phyloP scores from a whole-genome alignment of 768 basidiomycete genomes.

The Lactarius deliciosus region DNA sequence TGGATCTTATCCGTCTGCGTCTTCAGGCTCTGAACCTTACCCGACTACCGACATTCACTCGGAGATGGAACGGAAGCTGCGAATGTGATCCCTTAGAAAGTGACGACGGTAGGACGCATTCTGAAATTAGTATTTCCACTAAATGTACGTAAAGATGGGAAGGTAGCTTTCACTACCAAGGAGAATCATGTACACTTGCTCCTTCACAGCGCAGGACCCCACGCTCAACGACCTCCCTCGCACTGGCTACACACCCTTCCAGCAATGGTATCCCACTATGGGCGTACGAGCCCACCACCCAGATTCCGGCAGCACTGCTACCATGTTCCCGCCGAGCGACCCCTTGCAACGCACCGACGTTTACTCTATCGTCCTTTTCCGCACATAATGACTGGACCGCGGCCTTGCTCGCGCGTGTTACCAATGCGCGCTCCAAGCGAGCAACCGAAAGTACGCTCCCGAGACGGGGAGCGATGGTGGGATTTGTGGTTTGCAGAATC shows the following conservation, averaged over 20 bases:
- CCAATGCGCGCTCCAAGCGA: constrained; percentile 62
- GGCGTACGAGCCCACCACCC: constrained; percentile 74
- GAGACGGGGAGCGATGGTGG: constrained; percentile 52
- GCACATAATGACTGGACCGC: constrained; percentile 49
- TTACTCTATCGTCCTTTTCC: constrained; percentile 26
- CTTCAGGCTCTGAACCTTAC: constrained; percentile 36
- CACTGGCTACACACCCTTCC: constrained; percentile 78
- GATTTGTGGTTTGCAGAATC: constrained; percentile 75
- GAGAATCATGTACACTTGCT: constrained; percentile 16
- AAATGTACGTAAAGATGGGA: not conserved
- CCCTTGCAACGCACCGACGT: constrained; percentile 54
- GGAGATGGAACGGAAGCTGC: constrained; percentile 50
- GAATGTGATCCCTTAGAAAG: constrained; percentile 34
- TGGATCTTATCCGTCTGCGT: not conserved
- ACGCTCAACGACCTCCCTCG: constrained; percentile 49
- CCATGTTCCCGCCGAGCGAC: constrained; percentile 37
- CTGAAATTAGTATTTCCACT: not conserved
- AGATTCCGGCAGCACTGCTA: constrained; percentile 48
- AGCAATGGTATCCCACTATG: constrained; percentile 72
- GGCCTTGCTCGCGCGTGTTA: constrained; percentile 50
- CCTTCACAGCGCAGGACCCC: constrained; percentile 33
- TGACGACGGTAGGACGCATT: constrained; percentile 1
- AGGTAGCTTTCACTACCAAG: constrained; percentile 19
- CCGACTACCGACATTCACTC: constrained; percentile 45
- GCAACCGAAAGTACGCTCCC: constrained; percentile 55